These are phyloP conservation scores for Nothopassalora personata DNA, from an alignment of 2,329 filamentous ascomycete species.

Conservation along the genomic window DNA sequence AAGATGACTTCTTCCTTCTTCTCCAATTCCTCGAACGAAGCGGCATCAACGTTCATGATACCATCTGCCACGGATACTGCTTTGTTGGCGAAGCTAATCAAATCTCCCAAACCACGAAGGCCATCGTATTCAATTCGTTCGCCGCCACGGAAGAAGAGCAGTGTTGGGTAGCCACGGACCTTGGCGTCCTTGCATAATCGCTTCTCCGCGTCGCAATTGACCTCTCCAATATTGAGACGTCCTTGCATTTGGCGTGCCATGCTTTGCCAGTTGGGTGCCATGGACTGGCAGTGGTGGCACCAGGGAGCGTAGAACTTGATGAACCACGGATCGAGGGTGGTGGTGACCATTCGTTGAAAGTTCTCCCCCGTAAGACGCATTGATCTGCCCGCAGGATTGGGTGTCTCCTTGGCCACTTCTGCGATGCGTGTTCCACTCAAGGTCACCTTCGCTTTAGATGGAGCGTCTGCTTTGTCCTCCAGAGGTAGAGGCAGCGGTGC, in stretches of 20 bases:
- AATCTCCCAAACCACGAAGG: conserved; percentile 83
- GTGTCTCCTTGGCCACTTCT: conserved; percentile 49
- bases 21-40: conserved; percentile 73
- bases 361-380: conserved; percentile 72
- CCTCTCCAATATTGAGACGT: conserved; percentile 85
- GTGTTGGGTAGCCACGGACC: conserved; percentile 75
- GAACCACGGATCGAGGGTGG: conserved; percentile 89
- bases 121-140: conserved; percentile 92
- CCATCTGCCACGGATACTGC: conserved; percentile 72
- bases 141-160: conserved; percentile 86
- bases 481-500: conserved; percentile 22
- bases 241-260: conserved; percentile 88
- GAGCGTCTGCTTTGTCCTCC: conserved; percentile 28
- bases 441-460: conserved; percentile 36
- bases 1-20: conserved; percentile 94
- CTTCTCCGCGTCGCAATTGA: conserved; percentile 84
- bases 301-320: conserved; percentile 98
- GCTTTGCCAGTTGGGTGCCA: conserved; percentile 85
- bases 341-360: conserved; percentile 81
- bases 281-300: conserved; percentile 91
- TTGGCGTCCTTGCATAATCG: conserved; percentile 88
- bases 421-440: conserved; percentile 43
- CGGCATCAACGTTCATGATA: conserved; percentile 73
- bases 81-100: conserved; percentile 80
- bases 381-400: conserved; percentile 72